Percentiles rank a stretch among this genome's conserved stretches.
phyloP scores from a whole-genome alignment of 1,139 yeast species.

The Saccharomyces hybrid region DNA sequence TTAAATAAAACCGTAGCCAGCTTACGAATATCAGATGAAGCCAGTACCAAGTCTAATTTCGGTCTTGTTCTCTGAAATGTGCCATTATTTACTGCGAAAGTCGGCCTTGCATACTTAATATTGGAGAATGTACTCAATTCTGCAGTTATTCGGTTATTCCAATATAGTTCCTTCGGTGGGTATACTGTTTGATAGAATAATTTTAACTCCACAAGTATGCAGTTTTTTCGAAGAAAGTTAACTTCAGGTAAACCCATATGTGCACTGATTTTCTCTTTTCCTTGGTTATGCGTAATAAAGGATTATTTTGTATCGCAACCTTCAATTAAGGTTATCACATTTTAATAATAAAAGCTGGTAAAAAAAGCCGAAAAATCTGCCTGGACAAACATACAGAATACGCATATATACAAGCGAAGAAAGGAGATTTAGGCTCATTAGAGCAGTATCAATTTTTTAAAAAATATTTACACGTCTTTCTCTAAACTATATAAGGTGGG shows the following conservation, averaged over 20 bases:
- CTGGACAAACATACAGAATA: not conserved
- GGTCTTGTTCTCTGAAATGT: constrained; percentile 8
- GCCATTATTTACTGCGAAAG: constrained; percentile 4
- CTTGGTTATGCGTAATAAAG: not conserved
- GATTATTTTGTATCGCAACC: not conserved
- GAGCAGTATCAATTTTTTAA: not conserved
- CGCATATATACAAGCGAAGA: not conserved
- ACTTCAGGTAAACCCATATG: not conserved
- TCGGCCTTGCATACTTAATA: constrained; percentile 18
- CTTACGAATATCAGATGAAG: constrained; percentile 8
- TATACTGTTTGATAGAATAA: constrained; percentile 7
- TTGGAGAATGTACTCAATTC: constrained; percentile 12
- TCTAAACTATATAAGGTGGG: not conserved
- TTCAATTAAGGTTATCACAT: not conserved
- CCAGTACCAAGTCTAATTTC: constrained; percentile 13
- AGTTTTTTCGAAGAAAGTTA: constrained; percentile 5
- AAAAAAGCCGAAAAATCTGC: not conserved
- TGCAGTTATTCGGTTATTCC: constrained; percentile 6
- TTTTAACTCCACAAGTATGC: constrained; percentile 10
- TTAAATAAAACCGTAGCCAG: constrained; percentile 12
- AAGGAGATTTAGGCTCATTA: not conserved
- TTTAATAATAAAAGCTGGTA: not conserved
- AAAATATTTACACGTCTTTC: constrained; percentile 5
- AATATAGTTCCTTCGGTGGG: constrained; percentile 9
- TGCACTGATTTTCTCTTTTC: not conserved